phyloP scores from a whole-genome alignment of 2,329 filamentous ascomycete genomes.

The Fusarium sarcochroum region DNA sequence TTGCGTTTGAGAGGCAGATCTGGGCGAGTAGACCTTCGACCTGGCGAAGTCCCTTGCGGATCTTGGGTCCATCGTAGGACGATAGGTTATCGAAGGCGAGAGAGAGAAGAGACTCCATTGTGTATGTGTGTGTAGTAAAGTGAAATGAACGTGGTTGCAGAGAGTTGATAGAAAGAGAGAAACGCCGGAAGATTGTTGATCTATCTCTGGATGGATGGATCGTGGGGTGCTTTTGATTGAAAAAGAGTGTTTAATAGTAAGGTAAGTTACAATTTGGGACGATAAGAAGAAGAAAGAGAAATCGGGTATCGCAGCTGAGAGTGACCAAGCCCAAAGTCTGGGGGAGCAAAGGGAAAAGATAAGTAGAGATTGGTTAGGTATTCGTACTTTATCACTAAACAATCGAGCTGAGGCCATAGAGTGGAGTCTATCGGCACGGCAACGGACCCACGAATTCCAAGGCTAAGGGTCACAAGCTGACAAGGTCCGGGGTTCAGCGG shows the following conservation, averaged over 20 bases:
- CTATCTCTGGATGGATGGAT: not conserved
- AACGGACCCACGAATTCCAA: conserved; percentile 28
- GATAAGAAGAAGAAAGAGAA: conserved; percentile 25
- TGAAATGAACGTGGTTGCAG: conserved; percentile 12
- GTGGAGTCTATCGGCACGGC: conserved; percentile 32
- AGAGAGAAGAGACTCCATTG: conserved; percentile 92
- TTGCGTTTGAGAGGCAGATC: conserved; percentile 84
- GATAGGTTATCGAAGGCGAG: conserved; percentile 97
- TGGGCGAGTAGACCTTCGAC: conserved; percentile 94
- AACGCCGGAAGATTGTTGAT: conserved; percentile 22
- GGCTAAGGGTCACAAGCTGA: conserved; percentile 29
- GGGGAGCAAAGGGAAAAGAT: conserved; percentile 13
- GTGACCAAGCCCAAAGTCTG: conserved; percentile 12
- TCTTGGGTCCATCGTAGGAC: conserved; percentile 89
- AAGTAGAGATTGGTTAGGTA: conserved; percentile 1
- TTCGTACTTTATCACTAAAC: conserved; percentile 20
- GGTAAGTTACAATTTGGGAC: conserved; percentile 1
- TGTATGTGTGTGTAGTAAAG: conserved; percentile 28
- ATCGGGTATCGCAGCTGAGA: conserved; percentile 14
- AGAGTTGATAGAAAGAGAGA: not conserved
- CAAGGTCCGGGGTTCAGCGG: conserved; percentile 25
- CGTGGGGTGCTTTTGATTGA: not conserved
- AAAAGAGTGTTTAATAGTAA: conserved; percentile 20
- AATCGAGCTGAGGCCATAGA: conserved; percentile 1
- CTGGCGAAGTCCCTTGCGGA: conserved; percentile 93